Base-by-base conservation (phyloP, 805 yeast species). In the Ogataea henricii region DNA sequence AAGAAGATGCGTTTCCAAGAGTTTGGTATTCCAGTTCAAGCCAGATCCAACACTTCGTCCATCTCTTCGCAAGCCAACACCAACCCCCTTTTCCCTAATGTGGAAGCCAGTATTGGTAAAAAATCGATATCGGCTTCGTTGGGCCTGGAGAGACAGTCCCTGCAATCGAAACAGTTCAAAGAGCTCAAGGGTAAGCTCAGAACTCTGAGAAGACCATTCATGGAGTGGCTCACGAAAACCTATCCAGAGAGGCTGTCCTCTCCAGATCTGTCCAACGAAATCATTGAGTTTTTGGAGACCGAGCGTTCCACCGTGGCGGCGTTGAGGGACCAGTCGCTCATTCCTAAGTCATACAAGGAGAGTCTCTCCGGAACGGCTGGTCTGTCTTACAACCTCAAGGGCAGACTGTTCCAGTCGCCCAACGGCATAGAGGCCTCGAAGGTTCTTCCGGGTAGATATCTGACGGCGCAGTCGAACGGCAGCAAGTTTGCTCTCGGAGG, bases 361-460 rank as follows among this genome's bases (percentile, higher is more conserved):
- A 51, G 54, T 47, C 52, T 62, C 13, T 59, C 83, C 45, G 95
- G 90, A 26, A 79, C 87, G 6, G 96, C 86, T 23, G 96, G 96
- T 6, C 73, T 88, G 50, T 77, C 88, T 1, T 89, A 87, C 58
- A 73, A 72, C 33, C 76, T 85, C 51, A 77, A 74, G 48, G 96
- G 96, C 6, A 77, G 89, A 63, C 68, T 89, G 32, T 62, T 71
- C 48, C 85, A 81, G 63, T 73, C 86, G 3, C 94, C 95, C 18
- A 80, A 83, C 58, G 96, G 96, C 42, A 67, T 81, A 20, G 69
- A 76, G 40, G 66, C 74, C 47, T 65, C 68, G 10, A 69, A 69
- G 45, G 72, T 84, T 35, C 81, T 79, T 16, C 87, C 90, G 13
- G 95, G 92, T 49, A 81, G 96, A 72, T 68, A 80, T 39, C 69